phyloP scores from a whole-genome alignment of 805 yeast species.

The Schwanniomyces occidentalis region DNA sequence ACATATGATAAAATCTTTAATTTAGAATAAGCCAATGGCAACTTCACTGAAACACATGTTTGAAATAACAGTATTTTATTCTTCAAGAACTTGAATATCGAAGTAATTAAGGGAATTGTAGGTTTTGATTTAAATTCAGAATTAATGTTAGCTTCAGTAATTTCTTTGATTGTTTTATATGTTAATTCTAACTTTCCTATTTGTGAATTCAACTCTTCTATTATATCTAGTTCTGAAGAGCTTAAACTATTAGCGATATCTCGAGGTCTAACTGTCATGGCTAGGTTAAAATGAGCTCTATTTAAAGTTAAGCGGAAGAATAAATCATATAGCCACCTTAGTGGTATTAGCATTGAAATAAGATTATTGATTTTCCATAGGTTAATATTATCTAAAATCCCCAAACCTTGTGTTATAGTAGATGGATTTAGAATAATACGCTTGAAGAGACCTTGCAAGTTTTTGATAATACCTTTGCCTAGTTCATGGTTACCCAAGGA shows the following conservation, averaged over 20 bases:
- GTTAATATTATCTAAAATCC: slow-evolving; percentile 22
- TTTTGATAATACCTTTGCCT: slow-evolving; percentile 15
- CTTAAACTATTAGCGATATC: slow-evolving; percentile 32
- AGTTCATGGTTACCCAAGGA: slow-evolving; percentile 38
- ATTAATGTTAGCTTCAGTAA: slow-evolving; percentile 1
- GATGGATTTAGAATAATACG: slow-evolving; percentile 3
- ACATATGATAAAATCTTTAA: slow-evolving; percentile 15
- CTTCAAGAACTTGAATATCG: slow-evolving; percentile 3
- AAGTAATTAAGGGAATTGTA: slow-evolving; percentile 2
- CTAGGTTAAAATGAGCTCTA: slow-evolving; percentile 29
- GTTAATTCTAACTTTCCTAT: slow-evolving; percentile 10
- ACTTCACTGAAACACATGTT: slow-evolving; percentile 1
- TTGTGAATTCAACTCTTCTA: slow-evolving; percentile 20
- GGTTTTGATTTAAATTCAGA: slow-evolving; percentile 3
- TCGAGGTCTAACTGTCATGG: slow-evolving; percentile 29
- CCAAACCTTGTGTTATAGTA: slow-evolving; percentile 4
- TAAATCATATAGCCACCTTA: slow-evolving; percentile 38
- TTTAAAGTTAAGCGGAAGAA: slow-evolving; percentile 33
- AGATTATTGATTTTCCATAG: slow-evolving; percentile 31
- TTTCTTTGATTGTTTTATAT: slow-evolving; percentile 7
- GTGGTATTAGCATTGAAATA: slow-evolving; percentile 35
- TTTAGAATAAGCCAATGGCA: slow-evolving; percentile 9
- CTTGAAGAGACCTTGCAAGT: slow-evolving; percentile 6
- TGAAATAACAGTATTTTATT: slow-evolving; percentile 3
- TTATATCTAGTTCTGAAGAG: slow-evolving; percentile 17